Percentiles rank a stretch among this genome's conserved stretches.
Evolutionary conservation across 1,284 basidiomycete genomes (phyloP).

Genomic region (Ceratobasidium sp.): DNA sequence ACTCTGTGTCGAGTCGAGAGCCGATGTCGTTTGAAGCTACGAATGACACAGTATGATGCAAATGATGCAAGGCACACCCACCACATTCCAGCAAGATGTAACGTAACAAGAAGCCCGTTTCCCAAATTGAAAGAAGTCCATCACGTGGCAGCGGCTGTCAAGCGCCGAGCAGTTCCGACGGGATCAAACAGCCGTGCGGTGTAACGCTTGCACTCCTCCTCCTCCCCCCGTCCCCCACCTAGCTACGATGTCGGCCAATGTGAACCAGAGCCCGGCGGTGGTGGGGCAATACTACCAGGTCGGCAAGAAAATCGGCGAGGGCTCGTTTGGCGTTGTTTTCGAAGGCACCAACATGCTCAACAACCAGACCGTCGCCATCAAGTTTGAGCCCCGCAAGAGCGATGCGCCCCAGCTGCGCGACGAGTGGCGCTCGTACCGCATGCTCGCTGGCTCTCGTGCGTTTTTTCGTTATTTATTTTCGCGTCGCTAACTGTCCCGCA

Average conservation of each 20-base stretch:
- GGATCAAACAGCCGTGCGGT: slow-evolving; percentile 12
- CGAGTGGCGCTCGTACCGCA: slow-evolving; percentile 97
- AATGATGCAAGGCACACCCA: not conserved
- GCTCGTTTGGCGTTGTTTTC: slow-evolving; percentile 77
- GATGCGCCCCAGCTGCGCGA: slow-evolving; percentile 96
- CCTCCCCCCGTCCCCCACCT: not conserved
- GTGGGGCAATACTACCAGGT: slow-evolving; percentile 47
- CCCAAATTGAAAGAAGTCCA: not conserved
- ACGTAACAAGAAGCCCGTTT: not conserved
- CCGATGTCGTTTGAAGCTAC: too few species aligned
- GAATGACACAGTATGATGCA: not conserved
- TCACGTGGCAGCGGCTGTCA: slow-evolving; percentile 15
- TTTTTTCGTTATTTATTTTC: slow-evolving; percentile 45
- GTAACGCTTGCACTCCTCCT: not conserved
- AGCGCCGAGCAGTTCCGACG: slow-evolving; percentile 15
- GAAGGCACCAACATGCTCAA: slow-evolving; percentile 92
- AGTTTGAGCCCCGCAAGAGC: slow-evolving; percentile 97
- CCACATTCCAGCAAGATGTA: not conserved
- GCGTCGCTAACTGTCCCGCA: slow-evolving; percentile 47
- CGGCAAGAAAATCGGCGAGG: slow-evolving; percentile 68
- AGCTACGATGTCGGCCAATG: slow-evolving; percentile 9
- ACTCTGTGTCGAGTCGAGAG: too few species aligned
- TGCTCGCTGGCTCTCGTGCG: slow-evolving; percentile 89
- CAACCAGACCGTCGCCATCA: slow-evolving; percentile 95
- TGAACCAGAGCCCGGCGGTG: slow-evolving; percentile 38